Base-by-base conservation (phyloP, 139 green algal species). In the Deuterostichococcus epilithicus region DNA sequence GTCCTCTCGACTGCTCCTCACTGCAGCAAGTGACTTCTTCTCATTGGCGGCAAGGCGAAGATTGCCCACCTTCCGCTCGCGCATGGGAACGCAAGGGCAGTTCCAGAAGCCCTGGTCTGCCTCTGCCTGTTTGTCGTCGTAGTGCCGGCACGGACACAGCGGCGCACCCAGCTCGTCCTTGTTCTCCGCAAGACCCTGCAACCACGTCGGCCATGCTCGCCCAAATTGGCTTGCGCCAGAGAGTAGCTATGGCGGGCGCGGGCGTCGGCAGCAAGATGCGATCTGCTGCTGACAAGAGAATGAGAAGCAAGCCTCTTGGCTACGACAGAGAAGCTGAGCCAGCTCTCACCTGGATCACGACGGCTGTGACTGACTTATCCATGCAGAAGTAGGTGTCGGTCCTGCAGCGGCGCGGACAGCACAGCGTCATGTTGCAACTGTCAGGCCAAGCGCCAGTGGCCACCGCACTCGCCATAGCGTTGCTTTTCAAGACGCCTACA, bases 31-130 rank as follows among this genome's bases (percentile, higher is more conserved):
- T 42, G 67, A 72, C 67, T 42, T n/a, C 34, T 42, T 36, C 25
- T 72, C 25, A 36, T n/a, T n/a, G n/a, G n/a, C n/a, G n/a, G n/a
- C n/a, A n/a, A n/a, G n/a, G n/a, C n/a, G n/a, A n/a, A n/a, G n/a
- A n/a, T n/a, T 60, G 28, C 66, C 34, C 72, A 94, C 89, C 88
- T 97, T 95, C 44, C 92, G 86, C 79, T 99, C 95, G 30, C 96
- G 86, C 96, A 99, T 99, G 22, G 96, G 96, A 45, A 99, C 95
- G 75, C 96, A 99, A 0, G 96, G 96, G 85, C 96, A 99, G 85
- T 99, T 99, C 96, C 96, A 99, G 87, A 97, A 99, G 8, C 96
- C 96, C 80, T 96, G 86, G 8, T 91, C 85, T 2, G 91, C 96
- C 81, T 99, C 96, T 13, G 89, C 86, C 32, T 88, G 85, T 81